Evolutionary conservation across 179 eudicot genomes (phyloP), one percentile per base, ranked within the genome.

Genomic region (Actinidia chinensis): DNA sequence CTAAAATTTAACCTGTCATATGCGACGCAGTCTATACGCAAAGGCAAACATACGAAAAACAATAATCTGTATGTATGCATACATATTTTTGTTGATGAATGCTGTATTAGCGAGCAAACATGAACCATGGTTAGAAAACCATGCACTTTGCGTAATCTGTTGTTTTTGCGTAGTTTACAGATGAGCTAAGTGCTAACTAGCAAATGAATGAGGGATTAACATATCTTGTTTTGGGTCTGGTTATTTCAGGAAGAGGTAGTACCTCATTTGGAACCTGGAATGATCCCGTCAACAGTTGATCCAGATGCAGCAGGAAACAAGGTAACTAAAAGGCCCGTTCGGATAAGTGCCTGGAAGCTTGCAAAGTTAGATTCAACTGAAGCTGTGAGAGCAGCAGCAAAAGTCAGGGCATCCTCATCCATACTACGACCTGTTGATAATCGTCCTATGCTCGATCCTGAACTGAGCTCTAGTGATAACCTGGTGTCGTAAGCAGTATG

Each of bases 391-490:
- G 98, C 93, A 11, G 98, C 93, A 46, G 98, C 95, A 66, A 95
- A 90, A 88, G 98, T 97, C 69, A 83, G 98, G 84, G 98, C 97
- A 75, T 90, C 98, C 58, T 95, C 98, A 66, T 95, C 98, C 10
- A 97, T 95, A 11, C 78, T 95, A 20, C 88, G 92, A 25, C 97
- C 97, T 7, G 80, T 93, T 18, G 97, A 87, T 64, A 87, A 84
- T 67, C 90, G 79, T 12, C 90, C 76, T 54, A 54, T 74, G 25
- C 78, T 75, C 8, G 93, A 90, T 66, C 64, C 80, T 22, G 98
- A 91, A 74, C 66, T 86, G 78, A 90, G 93, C 82, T 93, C 98
- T 14, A 95, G 98, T 47, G 93, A 89, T 68, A 93, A 94, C 84
- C 66, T 87, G 83, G 98, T 74, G 82, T 91, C 51, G 88, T 87